Evolutionary conservation across 2,329 filamentous ascomycete species (phyloP).

Genomic region (Sporothrix variecibatus): DNA sequence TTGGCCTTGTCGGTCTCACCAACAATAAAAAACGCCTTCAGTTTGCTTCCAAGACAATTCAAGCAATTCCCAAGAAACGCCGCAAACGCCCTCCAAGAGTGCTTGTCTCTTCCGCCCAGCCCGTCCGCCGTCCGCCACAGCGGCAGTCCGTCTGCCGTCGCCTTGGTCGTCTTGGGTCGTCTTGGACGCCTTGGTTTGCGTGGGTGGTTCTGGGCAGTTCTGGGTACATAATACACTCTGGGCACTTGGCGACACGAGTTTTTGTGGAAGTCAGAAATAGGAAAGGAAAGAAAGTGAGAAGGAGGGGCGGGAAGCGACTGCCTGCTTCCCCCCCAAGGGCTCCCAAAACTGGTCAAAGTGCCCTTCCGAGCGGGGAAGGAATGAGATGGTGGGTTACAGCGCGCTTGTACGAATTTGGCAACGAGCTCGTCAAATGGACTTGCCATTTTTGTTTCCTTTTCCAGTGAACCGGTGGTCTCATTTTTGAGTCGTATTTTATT

Average conservation of each 20-base stretch:
- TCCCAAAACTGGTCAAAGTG: not conserved
- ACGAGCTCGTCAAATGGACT: constrained; percentile 17
- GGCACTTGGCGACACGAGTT: not conserved
- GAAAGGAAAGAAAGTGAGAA: not conserved
- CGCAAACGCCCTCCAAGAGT: not conserved
- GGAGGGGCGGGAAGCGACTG: not conserved
- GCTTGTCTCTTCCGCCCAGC: constrained; percentile 6
- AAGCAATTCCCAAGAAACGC: constrained; percentile 12
- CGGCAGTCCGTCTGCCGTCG: not conserved
- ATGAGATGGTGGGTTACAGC: not conserved
- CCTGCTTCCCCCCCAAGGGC: not conserved
- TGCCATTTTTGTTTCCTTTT: not conserved
- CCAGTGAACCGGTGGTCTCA: not conserved
- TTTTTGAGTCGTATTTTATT: not conserved
- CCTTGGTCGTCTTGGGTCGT: not conserved
- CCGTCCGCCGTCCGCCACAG: not conserved
- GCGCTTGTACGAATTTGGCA: constrained; percentile 14
- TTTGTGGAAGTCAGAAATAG: not conserved
- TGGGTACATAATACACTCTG: too few relatives aligned
- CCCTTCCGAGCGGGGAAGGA: not conserved
- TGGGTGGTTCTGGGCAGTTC: not conserved
- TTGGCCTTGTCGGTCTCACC: not conserved
- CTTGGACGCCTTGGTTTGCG: not conserved
- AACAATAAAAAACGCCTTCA: not conserved
- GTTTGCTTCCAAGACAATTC: constrained; percentile 8